Evolutionary conservation across 2,329 filamentous ascomycete genomes (phyloP).

Genomic region (Diaporthe eres): DNA sequence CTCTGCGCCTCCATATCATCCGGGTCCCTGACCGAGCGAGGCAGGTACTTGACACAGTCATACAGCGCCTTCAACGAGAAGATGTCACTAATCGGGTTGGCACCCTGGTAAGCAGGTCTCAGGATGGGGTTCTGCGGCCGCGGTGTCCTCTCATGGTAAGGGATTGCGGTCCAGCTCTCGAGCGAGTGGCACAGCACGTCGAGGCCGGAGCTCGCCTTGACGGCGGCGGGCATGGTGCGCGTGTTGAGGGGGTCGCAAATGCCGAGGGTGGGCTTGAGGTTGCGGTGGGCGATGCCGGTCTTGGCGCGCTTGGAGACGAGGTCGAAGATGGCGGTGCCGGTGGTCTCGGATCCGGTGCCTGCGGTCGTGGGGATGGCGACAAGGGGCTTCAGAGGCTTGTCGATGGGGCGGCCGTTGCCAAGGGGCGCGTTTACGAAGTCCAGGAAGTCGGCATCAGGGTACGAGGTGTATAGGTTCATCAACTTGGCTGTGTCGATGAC

Average conservation of each 20-base stretch:
- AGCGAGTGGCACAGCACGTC: conserved; percentile 96
- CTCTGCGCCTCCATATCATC: conserved; percentile 94
- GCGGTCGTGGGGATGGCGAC: conserved; percentile 89
- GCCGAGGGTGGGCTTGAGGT: conserved; percentile 93
- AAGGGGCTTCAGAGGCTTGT: conserved; percentile 78
- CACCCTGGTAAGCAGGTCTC: conserved; percentile 94
- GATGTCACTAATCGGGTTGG: conserved; percentile 97
- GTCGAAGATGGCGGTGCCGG: conserved; percentile 98
- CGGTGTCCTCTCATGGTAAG: conserved; percentile 87
- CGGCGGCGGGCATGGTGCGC: conserved; percentile 93
- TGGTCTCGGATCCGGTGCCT: conserved; percentile 93
- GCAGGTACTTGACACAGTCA: conserved; percentile 91
- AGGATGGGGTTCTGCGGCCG: conserved; percentile 91
- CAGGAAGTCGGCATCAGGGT: conserved; percentile 92
- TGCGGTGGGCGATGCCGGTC: conserved; percentile 95
- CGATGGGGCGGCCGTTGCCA: conserved; percentile 85
- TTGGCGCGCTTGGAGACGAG: conserved; percentile 91
- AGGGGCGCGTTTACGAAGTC: conserved; percentile 98
- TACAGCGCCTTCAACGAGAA: conserved; percentile 91
- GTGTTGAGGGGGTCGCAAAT: conserved; percentile 92
- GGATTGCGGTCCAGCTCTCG: conserved; percentile 98
- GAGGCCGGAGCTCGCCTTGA: conserved; percentile 91
- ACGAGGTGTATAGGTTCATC: conserved; percentile 96
- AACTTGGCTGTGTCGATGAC: conserved; percentile 99
- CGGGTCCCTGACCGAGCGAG: conserved; percentile 86